Percentiles rank a stretch among this genome's conserved stretches.
phyloP scores from a whole-genome alignment of 257 asterid genomes.

The Cordia subcordata region DNA sequence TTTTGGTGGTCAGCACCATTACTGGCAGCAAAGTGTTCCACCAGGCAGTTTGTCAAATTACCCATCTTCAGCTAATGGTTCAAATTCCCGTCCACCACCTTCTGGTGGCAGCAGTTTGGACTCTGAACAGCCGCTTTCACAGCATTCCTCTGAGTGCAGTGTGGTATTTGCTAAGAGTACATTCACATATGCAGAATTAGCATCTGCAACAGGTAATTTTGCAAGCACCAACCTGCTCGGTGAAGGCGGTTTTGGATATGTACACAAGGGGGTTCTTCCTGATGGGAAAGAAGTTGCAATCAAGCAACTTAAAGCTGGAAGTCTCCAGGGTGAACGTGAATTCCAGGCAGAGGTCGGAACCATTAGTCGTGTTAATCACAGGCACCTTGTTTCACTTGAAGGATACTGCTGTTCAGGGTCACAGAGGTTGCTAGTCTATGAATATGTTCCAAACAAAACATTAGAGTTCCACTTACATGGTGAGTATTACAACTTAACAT shows the following conservation, averaged over 20 bases:
- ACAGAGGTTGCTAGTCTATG: constrained; percentile 78
- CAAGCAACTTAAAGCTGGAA: constrained; percentile 71
- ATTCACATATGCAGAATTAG: constrained; percentile 75
- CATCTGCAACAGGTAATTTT: constrained; percentile 58
- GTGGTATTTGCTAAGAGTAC: constrained; percentile 34
- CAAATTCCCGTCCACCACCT: constrained; percentile 32
- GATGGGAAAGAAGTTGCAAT: constrained; percentile 79
- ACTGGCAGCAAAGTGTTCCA: constrained; percentile 30
- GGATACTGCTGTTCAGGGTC: constrained; percentile 82
- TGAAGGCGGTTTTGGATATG: constrained; percentile 91
- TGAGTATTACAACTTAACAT: constrained; percentile 19
- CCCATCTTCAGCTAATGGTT: constrained; percentile 37
- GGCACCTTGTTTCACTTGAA: constrained; percentile 61
- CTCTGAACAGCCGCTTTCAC: constrained; percentile 30
- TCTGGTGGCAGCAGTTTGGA: constrained; percentile 37
- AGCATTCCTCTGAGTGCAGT: constrained; percentile 17
- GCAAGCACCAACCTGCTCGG: constrained; percentile 63
- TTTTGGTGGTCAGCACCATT: constrained; percentile 29
- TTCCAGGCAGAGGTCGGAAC: constrained; percentile 93
- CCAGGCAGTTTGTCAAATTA: constrained; percentile 23
- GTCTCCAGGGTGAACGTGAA: constrained; percentile 97
- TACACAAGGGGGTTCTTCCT: constrained; percentile 68
- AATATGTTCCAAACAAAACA: constrained; percentile 67
- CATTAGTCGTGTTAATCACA: constrained; percentile 74
- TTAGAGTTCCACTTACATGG: constrained; percentile 91